Evolutionary conservation across 1,284 basidiomycete genomes (phyloP).

Genomic region (Ustilago loliicola): DNA sequence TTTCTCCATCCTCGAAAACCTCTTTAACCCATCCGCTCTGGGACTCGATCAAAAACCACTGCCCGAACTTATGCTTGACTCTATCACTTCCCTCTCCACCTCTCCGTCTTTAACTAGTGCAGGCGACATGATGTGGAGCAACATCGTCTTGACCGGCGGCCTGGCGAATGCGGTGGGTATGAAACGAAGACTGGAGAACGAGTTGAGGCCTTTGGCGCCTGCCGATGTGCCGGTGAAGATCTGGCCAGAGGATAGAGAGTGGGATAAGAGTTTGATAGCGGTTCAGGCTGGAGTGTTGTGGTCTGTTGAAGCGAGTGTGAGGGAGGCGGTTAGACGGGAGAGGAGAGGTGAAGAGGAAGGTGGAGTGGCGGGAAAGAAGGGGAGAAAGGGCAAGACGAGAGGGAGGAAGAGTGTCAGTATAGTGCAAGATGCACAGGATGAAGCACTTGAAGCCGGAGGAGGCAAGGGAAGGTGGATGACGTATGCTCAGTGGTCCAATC

Average conservation of each 20-base stretch:
- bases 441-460: background rate
- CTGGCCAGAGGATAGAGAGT: background rate
- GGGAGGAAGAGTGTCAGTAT: background rate
- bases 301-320: conserved; percentile 17
- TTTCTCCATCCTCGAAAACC: conserved; percentile 86
- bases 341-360: background rate
- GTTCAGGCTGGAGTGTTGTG: conserved; percentile 12
- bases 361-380: conserved; percentile 3
- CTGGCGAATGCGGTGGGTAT: conserved; percentile 82
- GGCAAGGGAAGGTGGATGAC: conserved; percentile 28
- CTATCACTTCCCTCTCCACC: conserved; percentile 73
- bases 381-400: conserved; percentile 7
- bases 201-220: conserved; percentile 50
- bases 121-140: conserved; percentile 91
- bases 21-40: conserved; percentile 76
- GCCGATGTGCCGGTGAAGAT: conserved; percentile 45
- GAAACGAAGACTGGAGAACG: conserved; percentile 76
- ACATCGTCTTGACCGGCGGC: conserved; percentile 90
- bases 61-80: conserved; percentile 79
- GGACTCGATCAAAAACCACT: conserved; percentile 86
- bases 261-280: conserved; percentile 13
- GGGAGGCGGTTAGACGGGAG: conserved; percentile 8
- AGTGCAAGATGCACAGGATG: background rate
- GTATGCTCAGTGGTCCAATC: conserved; percentile 33
- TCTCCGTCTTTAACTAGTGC: conserved; percentile 71